Percentiles rank a stretch among this genome's conserved stretches.
These are phyloP conservation scores for Candida mesenterica DNA, from an alignment of 1,139 yeast genomes.

Conservation along the genomic window DNA sequence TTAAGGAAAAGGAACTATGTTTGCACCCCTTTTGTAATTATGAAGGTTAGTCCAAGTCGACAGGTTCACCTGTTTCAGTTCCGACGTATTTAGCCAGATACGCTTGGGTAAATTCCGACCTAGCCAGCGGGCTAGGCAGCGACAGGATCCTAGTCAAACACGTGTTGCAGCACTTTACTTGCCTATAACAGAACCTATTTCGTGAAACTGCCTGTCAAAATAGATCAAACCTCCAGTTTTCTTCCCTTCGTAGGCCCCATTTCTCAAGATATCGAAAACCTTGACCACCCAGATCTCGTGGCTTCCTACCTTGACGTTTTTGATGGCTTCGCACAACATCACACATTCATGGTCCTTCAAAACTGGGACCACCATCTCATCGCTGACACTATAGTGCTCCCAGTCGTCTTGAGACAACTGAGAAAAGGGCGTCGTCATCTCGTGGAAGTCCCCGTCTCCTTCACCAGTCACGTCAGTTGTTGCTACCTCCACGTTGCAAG, in stretches of 20 bases:
- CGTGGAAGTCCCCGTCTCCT: slow-evolving; percentile 45
- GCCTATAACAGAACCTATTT: slow-evolving; percentile 42
- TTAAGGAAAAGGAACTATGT: too few species aligned
- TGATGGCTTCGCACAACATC: slow-evolving; percentile 58
- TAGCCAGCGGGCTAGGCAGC: too few species aligned
- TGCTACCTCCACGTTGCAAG: slow-evolving; percentile 9
- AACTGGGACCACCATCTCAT: slow-evolving; percentile 50
- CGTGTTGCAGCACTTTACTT: too few species aligned
- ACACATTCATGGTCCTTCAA: slow-evolving; percentile 59
- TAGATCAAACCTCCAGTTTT: slow-evolving; percentile 63
- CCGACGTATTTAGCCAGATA: too few species aligned
- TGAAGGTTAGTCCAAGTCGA: too few species aligned
- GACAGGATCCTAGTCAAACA: too few species aligned
- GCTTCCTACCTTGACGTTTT: slow-evolving; percentile 61
- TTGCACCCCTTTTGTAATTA: too few species aligned
- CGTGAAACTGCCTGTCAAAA: slow-evolving; percentile 59
- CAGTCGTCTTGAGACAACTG: slow-evolving; percentile 27
- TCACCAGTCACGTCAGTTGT: slow-evolving; percentile 17
- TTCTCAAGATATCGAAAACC: slow-evolving; percentile 53
- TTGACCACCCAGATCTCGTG: slow-evolving; percentile 88
- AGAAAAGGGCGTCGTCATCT: slow-evolving; percentile 52
- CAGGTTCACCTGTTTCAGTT: too few species aligned
- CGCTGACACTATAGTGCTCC: slow-evolving; percentile 20
- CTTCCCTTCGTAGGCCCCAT: slow-evolving; percentile 18
- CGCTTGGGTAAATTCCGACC: too few species aligned